Evolutionary conservation across 2,329 filamentous ascomycete species (phyloP).

Genomic region (Bipolaris cookei): DNA sequence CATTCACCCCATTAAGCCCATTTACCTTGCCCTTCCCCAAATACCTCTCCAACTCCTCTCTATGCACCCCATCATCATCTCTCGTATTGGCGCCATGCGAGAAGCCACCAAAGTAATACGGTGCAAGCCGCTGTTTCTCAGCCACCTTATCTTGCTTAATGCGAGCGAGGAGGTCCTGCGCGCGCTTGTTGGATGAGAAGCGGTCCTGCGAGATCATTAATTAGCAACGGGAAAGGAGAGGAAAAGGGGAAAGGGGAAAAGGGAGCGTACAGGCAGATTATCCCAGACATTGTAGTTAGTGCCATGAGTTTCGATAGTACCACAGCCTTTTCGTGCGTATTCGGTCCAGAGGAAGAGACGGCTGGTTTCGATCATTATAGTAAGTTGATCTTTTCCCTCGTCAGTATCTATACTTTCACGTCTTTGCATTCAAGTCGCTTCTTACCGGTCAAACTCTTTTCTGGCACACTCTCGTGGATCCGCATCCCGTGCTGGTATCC

Average conservation of each 20-base stretch:
- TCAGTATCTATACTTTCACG: no score
- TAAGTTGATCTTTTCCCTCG: constrained; percentile 41
- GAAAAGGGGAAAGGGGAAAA: no score
- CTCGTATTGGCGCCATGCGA: constrained; percentile 41
- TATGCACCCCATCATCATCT: constrained; percentile 39
- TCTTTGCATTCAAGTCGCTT: not conserved
- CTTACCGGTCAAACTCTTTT: constrained; percentile 51
- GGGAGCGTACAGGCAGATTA: constrained; percentile 39
- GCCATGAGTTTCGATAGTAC: constrained; percentile 44
- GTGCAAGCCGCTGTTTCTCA: constrained; percentile 44
- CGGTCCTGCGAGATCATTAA: constrained; percentile 35
- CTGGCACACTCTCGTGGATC: constrained; percentile 52
- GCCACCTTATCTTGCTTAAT: constrained; percentile 40
- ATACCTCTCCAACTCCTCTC: constrained; percentile 34
- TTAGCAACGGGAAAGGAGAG: not conserved
- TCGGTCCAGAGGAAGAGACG: constrained; percentile 50
- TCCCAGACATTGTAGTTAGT: constrained; percentile 51
- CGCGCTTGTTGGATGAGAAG: constrained; percentile 46
- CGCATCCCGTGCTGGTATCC: constrained; percentile 56
- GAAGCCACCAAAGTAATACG: constrained; percentile 45
- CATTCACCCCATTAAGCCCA: constrained; percentile 19
- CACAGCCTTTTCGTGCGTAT: constrained; percentile 46
- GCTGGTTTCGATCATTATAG: constrained; percentile 49
- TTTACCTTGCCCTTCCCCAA: constrained; percentile 22
- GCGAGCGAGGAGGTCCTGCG: constrained; percentile 42